Evolutionary conservation across 176 grass and related monocot species (phyloP).

Genomic region (Musa itinerans): DNA sequence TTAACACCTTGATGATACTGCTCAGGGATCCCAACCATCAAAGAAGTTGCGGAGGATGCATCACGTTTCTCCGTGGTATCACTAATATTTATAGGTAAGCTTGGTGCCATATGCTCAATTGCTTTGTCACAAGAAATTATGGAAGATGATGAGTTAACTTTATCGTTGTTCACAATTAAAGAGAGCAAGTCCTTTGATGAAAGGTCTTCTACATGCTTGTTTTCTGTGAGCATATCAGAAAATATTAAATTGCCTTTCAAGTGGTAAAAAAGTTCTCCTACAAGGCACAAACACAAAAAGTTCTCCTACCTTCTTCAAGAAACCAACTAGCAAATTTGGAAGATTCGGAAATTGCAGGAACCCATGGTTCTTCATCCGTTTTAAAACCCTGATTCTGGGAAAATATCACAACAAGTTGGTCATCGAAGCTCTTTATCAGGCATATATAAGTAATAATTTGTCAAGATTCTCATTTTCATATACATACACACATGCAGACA

Average conservation of each 20-base stretch:
- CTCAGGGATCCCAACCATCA: constrained; percentile 30
- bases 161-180: constrained; percentile 70
- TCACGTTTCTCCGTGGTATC: constrained; percentile 29
- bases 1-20: constrained; percentile 29
- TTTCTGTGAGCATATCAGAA: constrained; percentile 30
- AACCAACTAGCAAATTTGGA: constrained; percentile 95
- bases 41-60: constrained; percentile 20
- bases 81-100: constrained; percentile 24
- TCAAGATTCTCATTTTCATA: neutral
- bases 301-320: constrained; percentile 51
- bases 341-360: constrained; percentile 49
- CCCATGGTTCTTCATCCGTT: constrained; percentile 31
- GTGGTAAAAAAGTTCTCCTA: constrained; percentile 12
- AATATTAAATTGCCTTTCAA: neutral
- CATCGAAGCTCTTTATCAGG: neutral
- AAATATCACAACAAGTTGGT: neutral
- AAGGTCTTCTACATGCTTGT: constrained; percentile 43
- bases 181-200: constrained; percentile 58
- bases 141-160: constrained; percentile 30
- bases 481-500: neutral
- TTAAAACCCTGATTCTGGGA: constrained; percentile 47
- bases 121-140: constrained; percentile 25
- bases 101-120: constrained; percentile 30
- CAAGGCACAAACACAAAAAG: neutral
- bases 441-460: constrained; percentile 5